Base-by-base conservation (phyloP, 352 stramenopile genomes). In the Globisporangium splendens region DNA sequence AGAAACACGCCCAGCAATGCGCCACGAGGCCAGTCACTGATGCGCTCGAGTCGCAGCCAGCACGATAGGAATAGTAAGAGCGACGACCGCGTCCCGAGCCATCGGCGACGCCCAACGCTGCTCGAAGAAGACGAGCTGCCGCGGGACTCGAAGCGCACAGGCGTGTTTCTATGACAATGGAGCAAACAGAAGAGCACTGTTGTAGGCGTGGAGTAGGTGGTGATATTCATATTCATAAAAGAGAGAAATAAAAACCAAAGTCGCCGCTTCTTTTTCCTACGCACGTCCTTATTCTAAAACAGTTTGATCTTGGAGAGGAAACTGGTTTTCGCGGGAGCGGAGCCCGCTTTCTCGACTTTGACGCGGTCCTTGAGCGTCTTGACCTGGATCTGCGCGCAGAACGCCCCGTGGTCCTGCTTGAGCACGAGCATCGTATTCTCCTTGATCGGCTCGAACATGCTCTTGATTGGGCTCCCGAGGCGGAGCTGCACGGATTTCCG, bases 361-460 rank as follows among this genome's bases (percentile, higher is more conserved):
- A 90, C 67, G 18, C 72, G 75, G 48, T 94, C 82, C 62, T 89
- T 90, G 56, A 92, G 69, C 46, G 68, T 79, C 69, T 94, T 94
- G 50, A 66, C 43, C 59, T 88, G 76, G 43, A 91, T 69, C 52
- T 88, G 75, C 55, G 73, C 60, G 53, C 83, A 81, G 54, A 94
- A 93, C 3, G 74, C 70, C 68, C 91, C 91, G 69, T 90, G 78
- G 66, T 93, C 84, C 61, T 91, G 84, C 64, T 89, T 89, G 50
- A 93, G 70, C 61, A 91, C 83, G 28, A 90, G 74, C 68, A 93
- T 83, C 20, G 84, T 92, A 66, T 89, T 91, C 65, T 93, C 84
- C 54, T 89, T 90, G 65, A 93, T 89, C 20, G 83, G 78, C 62
- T 91, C 78, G 50, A 94, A 94, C 79, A 91, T 94, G 55, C 67